Conservation (phyloP, 2,329 filamentous ascomycete genomes). For the Hymenoscyphus fructigenus region DNA sequence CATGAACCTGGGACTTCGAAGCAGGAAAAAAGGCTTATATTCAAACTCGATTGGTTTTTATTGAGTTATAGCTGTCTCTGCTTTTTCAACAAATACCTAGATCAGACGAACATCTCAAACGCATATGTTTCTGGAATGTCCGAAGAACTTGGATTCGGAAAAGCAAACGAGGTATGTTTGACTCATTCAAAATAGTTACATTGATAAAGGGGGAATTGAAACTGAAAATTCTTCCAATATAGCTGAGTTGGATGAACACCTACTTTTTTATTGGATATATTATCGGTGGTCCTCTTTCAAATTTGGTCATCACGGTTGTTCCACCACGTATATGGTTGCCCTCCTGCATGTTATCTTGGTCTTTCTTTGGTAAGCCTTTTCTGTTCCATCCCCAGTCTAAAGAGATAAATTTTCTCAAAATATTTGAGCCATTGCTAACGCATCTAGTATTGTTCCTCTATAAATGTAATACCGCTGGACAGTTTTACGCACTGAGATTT, state of each 20-base stretch:
- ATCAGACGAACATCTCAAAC: slow-evolving; percentile 47
- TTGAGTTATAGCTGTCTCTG: slow-evolving; percentile 42
- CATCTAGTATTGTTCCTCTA: slow-evolving; percentile 25
- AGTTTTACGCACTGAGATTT: slow-evolving; percentile 34
- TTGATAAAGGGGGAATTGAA: background rate
- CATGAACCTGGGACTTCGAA: slow-evolving; percentile 42
- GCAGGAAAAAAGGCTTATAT: slow-evolving; percentile 45
- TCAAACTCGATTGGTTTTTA: slow-evolving; percentile 50
- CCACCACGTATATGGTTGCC: slow-evolving; percentile 43
- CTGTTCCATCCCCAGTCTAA: slow-evolving; percentile 23
- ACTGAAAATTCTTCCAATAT: background rate
- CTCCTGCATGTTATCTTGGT: slow-evolving; percentile 38
- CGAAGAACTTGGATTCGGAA: slow-evolving; percentile 44
- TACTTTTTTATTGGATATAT: slow-evolving; percentile 54
- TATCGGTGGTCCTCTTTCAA: slow-evolving; percentile 45
- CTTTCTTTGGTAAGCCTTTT: slow-evolving; percentile 34
- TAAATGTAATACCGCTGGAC: slow-evolving; percentile 38
- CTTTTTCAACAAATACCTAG: slow-evolving; percentile 47
- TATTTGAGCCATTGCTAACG: background rate
- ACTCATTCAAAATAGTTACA: background rate
- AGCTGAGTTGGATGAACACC: slow-evolving; percentile 47
- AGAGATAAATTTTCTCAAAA: background rate
- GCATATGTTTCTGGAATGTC: slow-evolving; percentile 50
- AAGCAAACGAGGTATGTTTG: slow-evolving; percentile 34
- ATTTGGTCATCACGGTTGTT: slow-evolving; percentile 43